Conservation (phyloP, 78 protist species). For the Ministeria vibrans region DNA sequence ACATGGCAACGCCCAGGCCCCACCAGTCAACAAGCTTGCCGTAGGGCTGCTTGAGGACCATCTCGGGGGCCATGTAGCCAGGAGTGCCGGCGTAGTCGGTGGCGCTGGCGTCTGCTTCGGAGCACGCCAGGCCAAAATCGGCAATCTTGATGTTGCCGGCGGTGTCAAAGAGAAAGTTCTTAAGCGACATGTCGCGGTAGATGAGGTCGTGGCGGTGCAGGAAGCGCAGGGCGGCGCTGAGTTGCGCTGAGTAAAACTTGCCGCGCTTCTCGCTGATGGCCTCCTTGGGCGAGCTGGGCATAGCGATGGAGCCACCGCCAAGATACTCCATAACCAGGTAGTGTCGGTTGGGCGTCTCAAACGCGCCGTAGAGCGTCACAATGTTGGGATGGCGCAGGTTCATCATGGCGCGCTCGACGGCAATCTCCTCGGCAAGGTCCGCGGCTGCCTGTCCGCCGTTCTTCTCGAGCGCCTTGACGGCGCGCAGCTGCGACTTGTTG, state of each 20-base stretch:
- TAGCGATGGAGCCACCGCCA: conserved; percentile 7
- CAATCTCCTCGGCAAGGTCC: no score
- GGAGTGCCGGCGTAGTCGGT: neutral
- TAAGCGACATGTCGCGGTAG: conserved; percentile 30
- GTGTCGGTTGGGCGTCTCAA: neutral
- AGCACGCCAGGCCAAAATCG: conserved; percentile 3
- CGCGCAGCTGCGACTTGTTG: neutral
- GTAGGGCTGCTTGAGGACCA: neutral
- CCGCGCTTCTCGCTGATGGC: conserved; percentile 5
- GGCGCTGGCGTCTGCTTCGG: neutral
- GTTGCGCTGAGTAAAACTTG: conserved; percentile 34
- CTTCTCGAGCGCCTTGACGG: neutral
- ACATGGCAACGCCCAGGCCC: conserved; percentile 13
- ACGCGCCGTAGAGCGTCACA: neutral
- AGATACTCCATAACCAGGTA: conserved; percentile 15
- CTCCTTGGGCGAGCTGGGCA: neutral
- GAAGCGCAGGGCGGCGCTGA: conserved; percentile 12
- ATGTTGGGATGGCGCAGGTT: neutral
- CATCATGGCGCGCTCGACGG: neutral
- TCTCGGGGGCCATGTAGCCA: conserved; percentile 20
- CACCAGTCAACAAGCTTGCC: conserved; percentile 16
- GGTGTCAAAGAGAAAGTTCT: conserved; percentile 14
- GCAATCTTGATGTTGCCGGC: conserved; percentile 7
- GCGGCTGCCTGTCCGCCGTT: neutral
- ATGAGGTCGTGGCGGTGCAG: conserved; percentile 26